Conservation (phyloP, 257 asterid genomes). For the Eustoma russellianum region DNA sequence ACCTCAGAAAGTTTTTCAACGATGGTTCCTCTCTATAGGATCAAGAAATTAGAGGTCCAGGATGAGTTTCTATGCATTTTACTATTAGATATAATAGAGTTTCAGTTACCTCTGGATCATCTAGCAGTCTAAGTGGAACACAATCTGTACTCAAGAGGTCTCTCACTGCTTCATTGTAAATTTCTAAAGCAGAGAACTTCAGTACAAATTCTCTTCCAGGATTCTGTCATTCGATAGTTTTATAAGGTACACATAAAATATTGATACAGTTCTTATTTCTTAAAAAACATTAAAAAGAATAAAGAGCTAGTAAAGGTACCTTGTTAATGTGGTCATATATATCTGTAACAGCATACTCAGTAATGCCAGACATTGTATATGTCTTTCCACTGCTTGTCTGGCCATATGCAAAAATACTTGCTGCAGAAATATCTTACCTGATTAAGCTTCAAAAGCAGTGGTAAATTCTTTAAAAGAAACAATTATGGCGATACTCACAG, state of each 20-base stretch:
- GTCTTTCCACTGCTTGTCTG: constrained; percentile 75
- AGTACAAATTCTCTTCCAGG: constrained; percentile 37
- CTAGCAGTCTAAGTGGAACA: constrained; percentile 72
- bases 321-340: constrained; percentile 32
- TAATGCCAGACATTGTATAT: constrained; percentile 53
- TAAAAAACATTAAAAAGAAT: not conserved
- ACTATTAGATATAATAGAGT: not conserved
- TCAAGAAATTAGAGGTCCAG: constrained; percentile 2
- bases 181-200: constrained; percentile 94
- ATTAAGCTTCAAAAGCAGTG: not conserved
- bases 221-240: constrained; percentile 16
- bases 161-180: constrained; percentile 82
- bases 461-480: not conserved
- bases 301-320: constrained; percentile 15
- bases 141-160: constrained; percentile 64
- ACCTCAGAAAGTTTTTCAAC: constrained; percentile 80
- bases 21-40: constrained; percentile 65
- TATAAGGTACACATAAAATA: not conserved
- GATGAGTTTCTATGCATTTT: not conserved
- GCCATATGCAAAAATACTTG: constrained; percentile 65
- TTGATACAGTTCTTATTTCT: not conserved
- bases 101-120: constrained; percentile 75
- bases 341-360: constrained; percentile 37
- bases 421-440: constrained; percentile 26
- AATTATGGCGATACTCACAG: constrained; percentile 40